Conservation (phyloP, 2,329 filamentous ascomycete species). For the Colletotrichum sp. region DNA sequence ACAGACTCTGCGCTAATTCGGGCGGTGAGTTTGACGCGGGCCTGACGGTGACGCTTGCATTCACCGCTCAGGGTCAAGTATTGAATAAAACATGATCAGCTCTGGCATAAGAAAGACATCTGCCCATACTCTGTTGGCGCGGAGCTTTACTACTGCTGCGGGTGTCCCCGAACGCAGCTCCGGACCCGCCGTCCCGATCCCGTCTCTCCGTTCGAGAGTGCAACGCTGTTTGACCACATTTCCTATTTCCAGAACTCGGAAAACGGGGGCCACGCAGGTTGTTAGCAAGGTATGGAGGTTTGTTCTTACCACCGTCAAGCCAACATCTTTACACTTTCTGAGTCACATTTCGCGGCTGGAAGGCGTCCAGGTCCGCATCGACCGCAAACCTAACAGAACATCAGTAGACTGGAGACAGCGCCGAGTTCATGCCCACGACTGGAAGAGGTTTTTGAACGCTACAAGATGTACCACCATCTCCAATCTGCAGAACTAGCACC, state of each 20-base stretch:
- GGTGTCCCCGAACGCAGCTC: background rate
- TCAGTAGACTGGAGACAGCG: background rate
- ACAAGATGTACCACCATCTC: background rate
- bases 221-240: background rate
- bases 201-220: background rate
- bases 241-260: background rate
- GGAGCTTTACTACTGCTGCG: background rate
- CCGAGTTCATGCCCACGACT: background rate
- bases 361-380: background rate
- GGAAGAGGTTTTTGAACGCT: background rate
- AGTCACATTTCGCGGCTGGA: background rate
- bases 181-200: background rate
- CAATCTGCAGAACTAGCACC: background rate
- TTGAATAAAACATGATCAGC: background rate
- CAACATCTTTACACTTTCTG: background rate
- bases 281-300: background rate
- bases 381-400: background rate
- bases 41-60: background rate
- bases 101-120: background rate
- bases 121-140: background rate
- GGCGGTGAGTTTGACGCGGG: background rate
- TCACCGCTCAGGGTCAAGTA: background rate
- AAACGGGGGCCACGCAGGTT: background rate
- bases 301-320: background rate
- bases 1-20: background rate